phyloP scores from a whole-genome alignment of 225 moss, liverwort and hornwort species.

The Marchantia paleacea region DNA sequence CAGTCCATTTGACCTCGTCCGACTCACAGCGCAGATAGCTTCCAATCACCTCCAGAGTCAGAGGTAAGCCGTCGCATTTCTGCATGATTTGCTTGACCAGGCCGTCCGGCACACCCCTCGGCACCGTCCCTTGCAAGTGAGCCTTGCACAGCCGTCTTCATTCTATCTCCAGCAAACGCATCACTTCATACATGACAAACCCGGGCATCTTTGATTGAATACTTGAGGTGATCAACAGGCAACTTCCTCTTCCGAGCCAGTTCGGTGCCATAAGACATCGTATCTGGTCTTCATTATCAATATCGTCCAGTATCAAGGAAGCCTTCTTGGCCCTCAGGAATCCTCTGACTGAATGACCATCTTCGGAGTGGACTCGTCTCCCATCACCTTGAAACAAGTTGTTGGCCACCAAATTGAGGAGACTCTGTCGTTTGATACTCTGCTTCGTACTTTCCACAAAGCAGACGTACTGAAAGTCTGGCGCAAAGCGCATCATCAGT shows the following conservation, averaged over 20 bases:
- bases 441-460: not conserved
- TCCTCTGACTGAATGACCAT: not conserved
- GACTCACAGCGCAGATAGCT: slow-evolving; percentile 21
- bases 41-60: slow-evolving; percentile 32
- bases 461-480: slow-evolving; percentile 2
- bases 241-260: not conserved
- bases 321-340: not conserved
- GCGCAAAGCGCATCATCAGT: not conserved
- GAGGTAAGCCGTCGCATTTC: slow-evolving; percentile 37
- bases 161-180: too few relatives aligned
- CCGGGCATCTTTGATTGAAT: too few relatives aligned
- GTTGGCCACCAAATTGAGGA: not conserved
- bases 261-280: not conserved
- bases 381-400: not conserved
- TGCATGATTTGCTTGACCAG: slow-evolving; percentile 27
- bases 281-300: not conserved
- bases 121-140: not conserved
- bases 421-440: not conserved
- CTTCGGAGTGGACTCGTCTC: not conserved
- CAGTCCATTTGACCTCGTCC: slow-evolving; percentile 23
- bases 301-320: not conserved
- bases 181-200: not conserved
- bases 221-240: not conserved
- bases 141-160: not conserved
- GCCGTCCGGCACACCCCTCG: not conserved